These are phyloP conservation scores for Geum urbanum DNA, from an alignment of 306 rosid species.

Conservation along the genomic window DNA sequence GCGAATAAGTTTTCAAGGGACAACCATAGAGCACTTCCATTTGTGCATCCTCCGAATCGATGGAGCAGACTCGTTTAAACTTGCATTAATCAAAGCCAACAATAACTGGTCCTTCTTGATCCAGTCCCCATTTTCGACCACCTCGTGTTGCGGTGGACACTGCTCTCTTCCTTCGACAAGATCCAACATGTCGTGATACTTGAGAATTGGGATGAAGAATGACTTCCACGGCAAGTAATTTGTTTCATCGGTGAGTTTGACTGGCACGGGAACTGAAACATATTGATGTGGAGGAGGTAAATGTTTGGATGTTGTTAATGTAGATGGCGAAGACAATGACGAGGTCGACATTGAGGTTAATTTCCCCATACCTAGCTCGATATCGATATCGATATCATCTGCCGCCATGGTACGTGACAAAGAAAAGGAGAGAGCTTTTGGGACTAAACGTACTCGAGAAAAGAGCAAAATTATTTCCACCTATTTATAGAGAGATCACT, in stretches of 20 bases:
- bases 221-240: constrained; percentile 1
- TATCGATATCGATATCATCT: too few relatives aligned
- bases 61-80: background rate
- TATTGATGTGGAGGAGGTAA: background rate
- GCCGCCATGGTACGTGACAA: too few relatives aligned
- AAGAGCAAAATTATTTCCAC: too few relatives aligned
- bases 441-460: too few relatives aligned
- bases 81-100: background rate
- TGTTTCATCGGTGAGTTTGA: background rate
- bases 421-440: too few relatives aligned
- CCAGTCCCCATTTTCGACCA: background rate
- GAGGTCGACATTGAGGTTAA: background rate
- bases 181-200: background rate
- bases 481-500: too few relatives aligned
- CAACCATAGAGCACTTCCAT: background rate
- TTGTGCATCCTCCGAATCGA: background rate
- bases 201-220: background rate
- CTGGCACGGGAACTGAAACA: background rate
- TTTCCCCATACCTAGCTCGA: too few relatives aligned
- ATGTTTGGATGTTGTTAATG: too few relatives aligned
- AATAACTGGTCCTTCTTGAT: background rate
- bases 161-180: background rate
- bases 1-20: background rate
- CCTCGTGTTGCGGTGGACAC: background rate
- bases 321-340: background rate